Evolutionary conservation across 805 yeast species (phyloP).

Genomic region (Lipomyces sp.): DNA sequence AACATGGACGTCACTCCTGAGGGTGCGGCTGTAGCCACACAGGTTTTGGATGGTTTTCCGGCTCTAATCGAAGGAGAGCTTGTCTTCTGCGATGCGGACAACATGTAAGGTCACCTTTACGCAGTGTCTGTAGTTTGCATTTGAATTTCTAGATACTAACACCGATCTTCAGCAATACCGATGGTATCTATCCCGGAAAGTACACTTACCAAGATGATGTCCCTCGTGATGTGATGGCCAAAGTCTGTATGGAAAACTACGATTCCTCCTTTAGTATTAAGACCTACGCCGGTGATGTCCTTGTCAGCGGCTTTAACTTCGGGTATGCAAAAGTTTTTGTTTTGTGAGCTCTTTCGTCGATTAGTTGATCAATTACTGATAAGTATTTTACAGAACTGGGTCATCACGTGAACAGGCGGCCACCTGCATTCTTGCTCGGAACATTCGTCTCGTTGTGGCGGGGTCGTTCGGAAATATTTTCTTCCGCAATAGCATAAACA

Average conservation of each 20-base stretch:
- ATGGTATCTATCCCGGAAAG: slow-evolving; percentile 98
- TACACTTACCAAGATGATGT: slow-evolving; percentile 99
- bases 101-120: slow-evolving; percentile 36
- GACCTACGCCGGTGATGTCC: slow-evolving; percentile 85
- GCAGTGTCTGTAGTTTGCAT: background rate
- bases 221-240: slow-evolving; percentile 93
- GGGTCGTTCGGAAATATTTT: slow-evolving; percentile 98
- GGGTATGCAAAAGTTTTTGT: slow-evolving; percentile 51
- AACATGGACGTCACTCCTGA: slow-evolving; percentile 45
- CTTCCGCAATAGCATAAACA: slow-evolving; percentile 93
- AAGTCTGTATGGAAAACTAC: slow-evolving; percentile 99
- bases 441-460: slow-evolving; percentile 87
- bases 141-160: background rate
- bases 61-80: slow-evolving; percentile 85
- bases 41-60: slow-evolving; percentile 90
- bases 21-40: slow-evolving; percentile 56
- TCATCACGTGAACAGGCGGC: slow-evolving; percentile 99
- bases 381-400: slow-evolving; percentile 62
- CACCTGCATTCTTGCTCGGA: slow-evolving; percentile 94
- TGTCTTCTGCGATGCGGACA: slow-evolving; percentile 93
- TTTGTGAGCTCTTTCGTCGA: background rate
- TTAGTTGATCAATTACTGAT: background rate
- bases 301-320: slow-evolving; percentile 90
- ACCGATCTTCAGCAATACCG: slow-evolving; percentile 74
- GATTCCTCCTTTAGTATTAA: slow-evolving; percentile 84